A percentile compares a stretch with the other conserved stretches of the same genome.
These are phyloP conservation scores for Geotrichum fermentans DNA, from an alignment of 1,139 yeast species.

Conservation along the genomic window DNA sequence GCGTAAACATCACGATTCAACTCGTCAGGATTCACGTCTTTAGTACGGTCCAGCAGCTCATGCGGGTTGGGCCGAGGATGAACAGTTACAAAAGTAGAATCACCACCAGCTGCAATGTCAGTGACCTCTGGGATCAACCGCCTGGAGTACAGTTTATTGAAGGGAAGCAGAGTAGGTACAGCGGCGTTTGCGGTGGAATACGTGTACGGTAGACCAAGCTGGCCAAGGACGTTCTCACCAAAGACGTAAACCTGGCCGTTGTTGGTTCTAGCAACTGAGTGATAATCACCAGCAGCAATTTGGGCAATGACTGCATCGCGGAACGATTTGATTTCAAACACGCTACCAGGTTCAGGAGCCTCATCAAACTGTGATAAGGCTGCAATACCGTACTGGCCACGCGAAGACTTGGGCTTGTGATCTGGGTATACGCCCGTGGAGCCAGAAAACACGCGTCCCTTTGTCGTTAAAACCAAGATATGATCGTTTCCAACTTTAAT, in stretches of 20 bases:
- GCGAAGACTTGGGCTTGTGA: conserved; percentile 39
- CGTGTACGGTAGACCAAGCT: conserved; percentile 67
- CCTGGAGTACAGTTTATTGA: conserved; percentile 40
- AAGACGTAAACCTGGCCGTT: conserved; percentile 70
- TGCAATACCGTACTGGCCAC: conserved; percentile 84
- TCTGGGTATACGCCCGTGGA: conserved; percentile 45
- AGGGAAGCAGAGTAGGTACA: conserved; percentile 56
- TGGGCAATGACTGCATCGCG: conserved; percentile 41
- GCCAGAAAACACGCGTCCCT: conserved; percentile 62
- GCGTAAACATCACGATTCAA: conserved; percentile 52
- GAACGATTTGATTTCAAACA: conserved; percentile 36
- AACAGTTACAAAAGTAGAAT: conserved; percentile 50
- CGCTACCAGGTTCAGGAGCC: conserved; percentile 44
- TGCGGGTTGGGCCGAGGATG: conserved; percentile 21
- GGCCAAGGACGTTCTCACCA: conserved; percentile 81
- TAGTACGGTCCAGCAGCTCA: conserved; percentile 22
- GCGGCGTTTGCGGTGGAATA: conserved; percentile 63
- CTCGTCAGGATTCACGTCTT: conserved; percentile 52
- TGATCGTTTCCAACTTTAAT: conserved; percentile 64
- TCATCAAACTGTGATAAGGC: conserved; percentile 57
- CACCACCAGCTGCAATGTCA: conserved; percentile 63
- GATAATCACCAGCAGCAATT: conserved; percentile 70
- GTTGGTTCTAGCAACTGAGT: conserved; percentile 61
- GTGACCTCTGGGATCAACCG: conserved; percentile 25
- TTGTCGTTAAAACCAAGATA: conserved; percentile 53